Evolutionary conservation across 768 basidiomycete species (phyloP).

Genomic region (Clavaria fumosa): DNA sequence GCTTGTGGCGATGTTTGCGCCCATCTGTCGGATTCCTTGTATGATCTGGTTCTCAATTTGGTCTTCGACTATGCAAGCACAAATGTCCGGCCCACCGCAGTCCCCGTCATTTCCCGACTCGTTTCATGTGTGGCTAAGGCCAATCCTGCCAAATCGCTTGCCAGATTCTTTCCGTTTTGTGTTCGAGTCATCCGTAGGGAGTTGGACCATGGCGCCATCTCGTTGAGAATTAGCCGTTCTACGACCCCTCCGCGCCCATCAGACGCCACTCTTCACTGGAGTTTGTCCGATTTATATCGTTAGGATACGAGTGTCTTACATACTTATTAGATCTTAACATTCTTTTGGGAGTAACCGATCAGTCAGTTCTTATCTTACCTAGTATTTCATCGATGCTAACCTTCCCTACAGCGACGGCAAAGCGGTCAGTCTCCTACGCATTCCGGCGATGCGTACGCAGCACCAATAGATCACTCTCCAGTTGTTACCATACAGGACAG

Average conservation of each 20-base stretch:
- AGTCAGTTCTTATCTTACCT: constrained; percentile 29
- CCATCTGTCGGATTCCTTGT: constrained; percentile 59
- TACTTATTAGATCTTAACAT: constrained; percentile 46
- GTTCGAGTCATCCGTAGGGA: constrained; percentile 53
- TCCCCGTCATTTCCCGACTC: constrained; percentile 73
- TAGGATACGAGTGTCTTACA: constrained; percentile 3
- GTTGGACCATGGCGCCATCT: constrained; percentile 75
- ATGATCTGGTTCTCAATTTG: constrained; percentile 69
- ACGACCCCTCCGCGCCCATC: constrained; percentile 53
- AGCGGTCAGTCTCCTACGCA: constrained; percentile 27
- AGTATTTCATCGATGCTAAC: too few species aligned
- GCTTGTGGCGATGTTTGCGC: constrained; percentile 68
- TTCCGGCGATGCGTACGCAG: not conserved
- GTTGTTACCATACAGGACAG: constrained; percentile 46
- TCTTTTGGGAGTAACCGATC: constrained; percentile 64
- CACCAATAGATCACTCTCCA: too few species aligned
- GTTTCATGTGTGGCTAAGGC: constrained; percentile 79
- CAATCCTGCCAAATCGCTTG: constrained; percentile 59
- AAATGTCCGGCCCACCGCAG: constrained; percentile 71
- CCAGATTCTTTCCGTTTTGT: constrained; percentile 66
- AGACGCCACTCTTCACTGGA: constrained; percentile 82
- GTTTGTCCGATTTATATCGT: constrained; percentile 24
- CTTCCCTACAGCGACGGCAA: constrained; percentile 33
- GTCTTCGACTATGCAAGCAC: constrained; percentile 72
- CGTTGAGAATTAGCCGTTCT: constrained; percentile 55